Evolutionary conservation across 2,329 filamentous ascomycete species (phyloP), one percentile per base, ranked within the genome.

Genomic region (Exophiala oligosperma): DNA sequence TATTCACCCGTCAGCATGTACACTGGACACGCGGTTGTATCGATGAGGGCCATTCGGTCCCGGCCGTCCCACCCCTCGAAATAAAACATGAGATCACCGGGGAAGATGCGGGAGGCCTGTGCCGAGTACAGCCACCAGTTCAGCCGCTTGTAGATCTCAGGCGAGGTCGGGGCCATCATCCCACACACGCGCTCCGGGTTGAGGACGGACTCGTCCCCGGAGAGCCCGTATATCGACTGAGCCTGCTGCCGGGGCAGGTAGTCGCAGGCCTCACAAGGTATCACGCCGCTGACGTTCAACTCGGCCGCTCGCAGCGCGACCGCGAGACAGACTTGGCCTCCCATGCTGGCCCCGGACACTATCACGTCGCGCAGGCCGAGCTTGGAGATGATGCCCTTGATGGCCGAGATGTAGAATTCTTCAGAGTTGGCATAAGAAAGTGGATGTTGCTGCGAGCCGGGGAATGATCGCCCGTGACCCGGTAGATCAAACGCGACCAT

Each of bases 1-100:
- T 63, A 65, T 52, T 59, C 63, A 47, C 78, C 78, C 0, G 77
- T 81, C 29, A 81, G 69, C 76, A 81, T 80, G 67, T 75, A 81
- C 0, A 81, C 76, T 1, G 78, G 78, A 56, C 79, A 81, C 53
- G 17, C 68, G 71, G 60, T 76, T 2, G 75, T 79, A 58, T 81
- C 74, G 64, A 81, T 80, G 7, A 67, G 68, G 0, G 68, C 68
- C 48, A 79, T 71, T 57, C 77, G 73, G 4, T 71, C 67, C 28
- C 79, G 74, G 9, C 76, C 78, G 62, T 81, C 78, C 71, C 74
- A 81, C 38, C 77, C 77, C 46, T 76, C 75, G 51, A 80, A 80
- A 70, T 79, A 80, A 67, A 80, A 80, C 64, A 79, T 76, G 9
- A 80, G 68, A 56, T 80, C 77, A 21, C 78, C 78, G 61, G 79